phyloP scores from a whole-genome alignment of 257 asterid genomes.

The Solanum ossicruentum region DNA sequence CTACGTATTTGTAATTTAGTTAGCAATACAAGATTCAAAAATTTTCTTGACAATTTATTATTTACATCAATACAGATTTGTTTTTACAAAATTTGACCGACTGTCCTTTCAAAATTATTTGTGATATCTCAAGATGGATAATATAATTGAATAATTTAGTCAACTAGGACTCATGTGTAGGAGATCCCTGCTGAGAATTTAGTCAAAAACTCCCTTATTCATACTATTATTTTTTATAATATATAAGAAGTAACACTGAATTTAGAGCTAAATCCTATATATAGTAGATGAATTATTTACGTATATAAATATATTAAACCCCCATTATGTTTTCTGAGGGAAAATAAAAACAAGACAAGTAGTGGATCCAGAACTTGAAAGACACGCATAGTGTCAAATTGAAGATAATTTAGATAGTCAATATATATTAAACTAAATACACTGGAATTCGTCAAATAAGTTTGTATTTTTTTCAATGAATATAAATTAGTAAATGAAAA shows the following conservation, averaged over 20 bases:
- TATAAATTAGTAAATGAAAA: too few relatives aligned
- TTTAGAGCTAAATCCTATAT: not conserved
- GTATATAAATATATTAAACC: not conserved
- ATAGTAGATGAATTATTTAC: not conserved
- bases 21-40: too few relatives aligned
- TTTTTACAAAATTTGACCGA: not conserved
- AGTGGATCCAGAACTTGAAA: too few relatives aligned
- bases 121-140: not conserved
- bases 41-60: too few relatives aligned
- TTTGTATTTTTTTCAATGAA: too few relatives aligned
- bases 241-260: not conserved
- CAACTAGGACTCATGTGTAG: not conserved
- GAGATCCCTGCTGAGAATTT: not conserved
- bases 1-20: too few relatives aligned
- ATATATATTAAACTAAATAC: not conserved
- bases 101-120: not conserved
- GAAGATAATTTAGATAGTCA: not conserved
- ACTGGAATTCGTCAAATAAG: not conserved
- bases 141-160: not conserved
- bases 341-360: not conserved
- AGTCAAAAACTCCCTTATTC: not conserved
- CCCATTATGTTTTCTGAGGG: not conserved
- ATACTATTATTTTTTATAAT: not conserved
- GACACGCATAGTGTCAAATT: not conserved
- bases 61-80: not conserved